Conservation (phyloP, 2,329 filamentous ascomycete species). For the Corniculantispora saksenae region DNA sequence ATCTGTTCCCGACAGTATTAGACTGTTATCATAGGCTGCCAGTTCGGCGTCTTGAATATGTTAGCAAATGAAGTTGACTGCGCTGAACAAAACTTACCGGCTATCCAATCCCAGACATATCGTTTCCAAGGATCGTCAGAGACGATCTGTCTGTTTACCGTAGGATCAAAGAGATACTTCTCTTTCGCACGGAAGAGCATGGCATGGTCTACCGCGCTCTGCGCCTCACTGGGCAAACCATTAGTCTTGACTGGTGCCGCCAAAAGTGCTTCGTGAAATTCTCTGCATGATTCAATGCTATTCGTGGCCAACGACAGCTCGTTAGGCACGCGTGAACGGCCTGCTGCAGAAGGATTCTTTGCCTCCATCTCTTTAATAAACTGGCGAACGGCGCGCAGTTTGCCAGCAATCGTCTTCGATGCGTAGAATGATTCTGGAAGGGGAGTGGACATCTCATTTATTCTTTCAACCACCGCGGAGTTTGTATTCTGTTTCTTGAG, state of each 20-base stretch:
- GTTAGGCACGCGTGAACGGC: conserved; percentile 25
- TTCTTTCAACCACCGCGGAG: conserved; percentile 38
- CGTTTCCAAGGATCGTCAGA: conserved; percentile 73
- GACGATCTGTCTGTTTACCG: conserved; percentile 66
- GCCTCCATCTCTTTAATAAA: conserved; percentile 34
- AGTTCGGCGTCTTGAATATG: conserved; percentile 56
- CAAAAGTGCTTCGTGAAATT: conserved; percentile 59
- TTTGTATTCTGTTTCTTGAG: conserved; percentile 38
- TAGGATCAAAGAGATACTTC: conserved; percentile 64
- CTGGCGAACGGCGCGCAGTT: conserved; percentile 48
- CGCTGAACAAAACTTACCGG: conserved; percentile 48
- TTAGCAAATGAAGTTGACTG: background rate
- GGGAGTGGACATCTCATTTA: conserved; percentile 35
- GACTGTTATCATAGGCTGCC: conserved; percentile 66
- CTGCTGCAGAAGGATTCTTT: conserved; percentile 32
- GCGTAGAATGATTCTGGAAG: conserved; percentile 45
- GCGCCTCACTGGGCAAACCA: conserved; percentile 52
- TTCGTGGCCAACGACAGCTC: conserved; percentile 42
- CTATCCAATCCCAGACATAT: conserved; percentile 76
- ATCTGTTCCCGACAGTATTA: conserved; percentile 69
- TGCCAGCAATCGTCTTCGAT: conserved; percentile 48
- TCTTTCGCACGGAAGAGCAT: conserved; percentile 63
- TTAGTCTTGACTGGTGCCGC: conserved; percentile 44
- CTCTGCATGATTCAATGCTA: conserved; percentile 50
- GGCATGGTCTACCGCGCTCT: conserved; percentile 55